Conservation (phyloP, 2,329 filamentous ascomycete genomes). For the Talaromyces atroroseus region DNA sequence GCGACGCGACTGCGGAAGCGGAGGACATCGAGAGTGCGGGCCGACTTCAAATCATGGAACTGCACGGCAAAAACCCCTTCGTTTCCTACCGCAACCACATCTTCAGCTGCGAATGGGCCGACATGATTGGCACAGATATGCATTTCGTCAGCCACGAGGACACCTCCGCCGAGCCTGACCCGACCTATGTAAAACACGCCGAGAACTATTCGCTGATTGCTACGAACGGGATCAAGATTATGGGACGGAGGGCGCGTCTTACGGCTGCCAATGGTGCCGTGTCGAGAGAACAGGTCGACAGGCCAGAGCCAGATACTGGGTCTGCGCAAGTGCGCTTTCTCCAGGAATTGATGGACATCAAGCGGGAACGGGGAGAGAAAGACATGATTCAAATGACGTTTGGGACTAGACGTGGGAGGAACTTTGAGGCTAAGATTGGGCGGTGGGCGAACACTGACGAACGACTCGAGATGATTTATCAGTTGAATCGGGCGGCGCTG, state of each 20-base stretch:
- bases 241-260: slow-evolving; percentile 60
- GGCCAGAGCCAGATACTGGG: slow-evolving; percentile 11
- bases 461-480: slow-evolving; percentile 31
- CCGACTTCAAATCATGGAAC: slow-evolving; percentile 71
- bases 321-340: slow-evolving; percentile 51
- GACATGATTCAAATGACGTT: slow-evolving; percentile 61
- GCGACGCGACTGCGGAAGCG: slow-evolving; percentile 17
- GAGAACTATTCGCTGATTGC: slow-evolving; percentile 64
- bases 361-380: slow-evolving; percentile 58
- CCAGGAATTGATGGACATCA: slow-evolving; percentile 60
- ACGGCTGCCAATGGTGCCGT: slow-evolving; percentile 29
- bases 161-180: slow-evolving; percentile 31
- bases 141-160: slow-evolving; percentile 56
- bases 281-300: not conserved
- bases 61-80: slow-evolving; percentile 70
- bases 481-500: slow-evolving; percentile 30
- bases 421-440: slow-evolving; percentile 26
- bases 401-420: slow-evolving; percentile 35
- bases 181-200: slow-evolving; percentile 38
- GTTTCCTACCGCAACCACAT: slow-evolving; percentile 73
- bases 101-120: slow-evolving; percentile 75
- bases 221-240: slow-evolving; percentile 64
- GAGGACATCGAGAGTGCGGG: slow-evolving; percentile 18
- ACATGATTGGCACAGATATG: slow-evolving; percentile 77
- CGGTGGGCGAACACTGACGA: slow-evolving; percentile 37